These are phyloP conservation scores for Sarocladiaceae sp. DNA, from an alignment of 2,329 filamentous ascomycete genomes.

Conservation along the genomic window DNA sequence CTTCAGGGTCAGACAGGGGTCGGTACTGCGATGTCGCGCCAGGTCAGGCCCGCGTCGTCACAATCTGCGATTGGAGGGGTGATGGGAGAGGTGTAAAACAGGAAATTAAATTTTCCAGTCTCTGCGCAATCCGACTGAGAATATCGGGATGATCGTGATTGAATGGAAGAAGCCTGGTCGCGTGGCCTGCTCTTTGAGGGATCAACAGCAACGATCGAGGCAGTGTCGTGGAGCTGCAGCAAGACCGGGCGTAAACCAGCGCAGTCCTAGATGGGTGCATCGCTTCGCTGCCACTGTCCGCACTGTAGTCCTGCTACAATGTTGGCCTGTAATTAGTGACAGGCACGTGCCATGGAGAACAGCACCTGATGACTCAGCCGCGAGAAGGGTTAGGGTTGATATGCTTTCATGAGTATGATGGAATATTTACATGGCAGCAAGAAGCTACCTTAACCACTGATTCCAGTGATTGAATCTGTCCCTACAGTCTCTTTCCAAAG, in stretches of 20 bases:
- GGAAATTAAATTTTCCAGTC: background rate
- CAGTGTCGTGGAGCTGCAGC: conserved; percentile 7
- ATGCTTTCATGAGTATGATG: background rate
- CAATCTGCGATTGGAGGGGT: conserved; percentile 4
- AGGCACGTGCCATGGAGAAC: background rate
- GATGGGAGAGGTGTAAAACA: background rate
- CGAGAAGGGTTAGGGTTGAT: conserved; percentile 5
- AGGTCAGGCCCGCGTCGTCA: background rate
- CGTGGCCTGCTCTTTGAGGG: conserved; percentile 7
- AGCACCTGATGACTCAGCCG: background rate
- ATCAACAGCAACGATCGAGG: conserved; percentile 3
- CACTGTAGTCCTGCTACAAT: too few species aligned
- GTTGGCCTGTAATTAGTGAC: background rate
- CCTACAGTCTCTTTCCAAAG: conserved; percentile 67
- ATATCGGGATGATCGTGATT: background rate
- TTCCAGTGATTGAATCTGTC: conserved; percentile 15
- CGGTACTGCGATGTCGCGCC: conserved; percentile 8
- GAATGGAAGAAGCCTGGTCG: conserved; percentile 2
- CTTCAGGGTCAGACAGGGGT: conserved; percentile 9
- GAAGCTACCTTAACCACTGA: background rate
- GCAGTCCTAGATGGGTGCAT: too few species aligned
- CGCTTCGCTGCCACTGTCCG: background rate
- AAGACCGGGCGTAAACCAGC: too few species aligned
- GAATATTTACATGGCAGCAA: background rate
- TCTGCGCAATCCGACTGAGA: background rate